These are phyloP conservation scores for Davidsoniella australis DNA, from an alignment of 2,329 filamentous ascomycete species.

Conservation along the genomic window DNA sequence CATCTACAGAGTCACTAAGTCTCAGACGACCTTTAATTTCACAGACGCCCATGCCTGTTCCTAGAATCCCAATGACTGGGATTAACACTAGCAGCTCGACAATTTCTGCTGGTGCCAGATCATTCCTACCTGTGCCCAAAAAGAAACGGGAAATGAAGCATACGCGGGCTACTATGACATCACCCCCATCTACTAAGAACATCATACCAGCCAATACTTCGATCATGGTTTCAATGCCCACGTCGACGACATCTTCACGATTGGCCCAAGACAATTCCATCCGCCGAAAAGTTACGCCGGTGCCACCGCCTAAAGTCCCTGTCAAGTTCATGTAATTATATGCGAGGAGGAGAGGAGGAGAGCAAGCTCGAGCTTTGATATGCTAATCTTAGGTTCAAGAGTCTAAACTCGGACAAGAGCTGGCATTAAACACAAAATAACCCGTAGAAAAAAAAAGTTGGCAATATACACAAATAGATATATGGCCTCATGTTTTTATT, in stretches of 20 bases:
- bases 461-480: too few species aligned
- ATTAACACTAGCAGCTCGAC: neutral
- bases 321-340: neutral
- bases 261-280: too few species aligned
- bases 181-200: neutral
- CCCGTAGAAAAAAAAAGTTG: too few species aligned
- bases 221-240: too few species aligned
- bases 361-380: too few species aligned
- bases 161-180: neutral
- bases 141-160: neutral
- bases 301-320: neutral
- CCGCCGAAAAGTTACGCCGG: neutral
- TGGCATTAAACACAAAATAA: too few species aligned
- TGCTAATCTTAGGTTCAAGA: too few species aligned
- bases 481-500: neutral
- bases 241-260: too few species aligned
- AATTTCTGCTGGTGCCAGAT: neutral
- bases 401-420: too few species aligned
- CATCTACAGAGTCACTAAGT: slow-evolving; percentile 2
- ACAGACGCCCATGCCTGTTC: slow-evolving; percentile 1
- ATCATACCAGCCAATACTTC: neutral
- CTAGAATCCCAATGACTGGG: neutral
- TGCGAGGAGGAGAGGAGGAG: too few species aligned
- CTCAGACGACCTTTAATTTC: neutral
- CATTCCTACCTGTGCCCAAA: neutral